phyloP scores from a whole-genome alignment of 306 rosid genomes.

The Quercus engelmannii region DNA sequence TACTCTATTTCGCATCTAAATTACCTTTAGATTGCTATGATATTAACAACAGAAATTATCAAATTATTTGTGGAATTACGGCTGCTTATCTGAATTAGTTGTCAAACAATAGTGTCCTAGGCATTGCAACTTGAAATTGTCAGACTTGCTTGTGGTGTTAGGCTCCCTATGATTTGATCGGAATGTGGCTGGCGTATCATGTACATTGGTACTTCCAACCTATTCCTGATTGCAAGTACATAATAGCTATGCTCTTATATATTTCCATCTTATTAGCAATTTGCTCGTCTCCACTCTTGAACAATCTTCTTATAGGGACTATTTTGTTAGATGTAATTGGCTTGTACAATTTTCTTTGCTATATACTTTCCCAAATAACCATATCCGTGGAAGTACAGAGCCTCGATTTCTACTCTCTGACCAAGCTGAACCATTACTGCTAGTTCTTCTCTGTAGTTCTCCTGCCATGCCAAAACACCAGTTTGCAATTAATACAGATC shows the following conservation, averaged over 20 bases:
- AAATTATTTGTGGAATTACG: too few species aligned
- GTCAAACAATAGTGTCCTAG: too few species aligned
- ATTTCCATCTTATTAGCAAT: neutral
- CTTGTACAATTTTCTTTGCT: conserved; percentile 74
- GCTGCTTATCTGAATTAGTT: too few species aligned
- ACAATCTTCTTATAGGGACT: neutral
- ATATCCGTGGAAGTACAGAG: conserved; percentile 70
- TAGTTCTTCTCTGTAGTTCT: conserved; percentile 67
- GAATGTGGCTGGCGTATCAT: neutral
- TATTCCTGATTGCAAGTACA: neutral
- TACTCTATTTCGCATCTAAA: too few species aligned
- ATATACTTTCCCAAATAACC: conserved; percentile 75
- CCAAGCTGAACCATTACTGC: conserved; percentile 63
- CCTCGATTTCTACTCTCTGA: conserved; percentile 80
- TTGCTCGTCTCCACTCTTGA: neutral
- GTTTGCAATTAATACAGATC: neutral
- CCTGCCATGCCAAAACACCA: conserved; percentile 55
- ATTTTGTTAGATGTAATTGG: conserved; percentile 46
- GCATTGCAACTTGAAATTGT: neutral
- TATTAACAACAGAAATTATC: too few species aligned
- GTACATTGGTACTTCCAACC: neutral
- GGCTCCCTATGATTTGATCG: neutral
- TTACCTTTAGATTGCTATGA: too few species aligned
- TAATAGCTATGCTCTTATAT: neutral
- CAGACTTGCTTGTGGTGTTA: neutral